Evolutionary conservation across 192 early-diverging fungal species (phyloP).

Genomic region (Backusella macrospora): DNA sequence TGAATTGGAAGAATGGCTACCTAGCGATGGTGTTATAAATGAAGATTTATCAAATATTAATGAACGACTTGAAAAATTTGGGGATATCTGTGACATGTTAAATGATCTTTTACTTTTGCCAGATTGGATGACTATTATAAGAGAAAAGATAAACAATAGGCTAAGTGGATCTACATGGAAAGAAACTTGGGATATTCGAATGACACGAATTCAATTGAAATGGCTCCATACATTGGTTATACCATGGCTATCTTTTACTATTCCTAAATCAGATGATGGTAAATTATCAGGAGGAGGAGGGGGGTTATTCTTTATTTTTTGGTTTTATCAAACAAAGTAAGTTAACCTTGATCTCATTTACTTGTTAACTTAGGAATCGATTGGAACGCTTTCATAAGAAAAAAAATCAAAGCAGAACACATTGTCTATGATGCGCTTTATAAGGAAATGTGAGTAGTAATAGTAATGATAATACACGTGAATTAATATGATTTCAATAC

Average conservation of each 20-base stretch:
- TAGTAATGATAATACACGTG: too few species aligned
- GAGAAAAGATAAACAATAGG: neutral
- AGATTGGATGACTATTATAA: conserved; percentile 6
- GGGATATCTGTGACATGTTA: neutral
- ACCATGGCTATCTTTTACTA: conserved; percentile 26
- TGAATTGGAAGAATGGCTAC: neutral
- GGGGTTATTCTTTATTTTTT: too few species aligned
- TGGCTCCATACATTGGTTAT: conserved; percentile 17
- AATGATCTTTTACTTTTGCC: neutral
- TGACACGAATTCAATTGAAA: conserved; percentile 1
- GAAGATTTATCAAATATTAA: neutral
- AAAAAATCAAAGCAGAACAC: conserved; percentile 26
- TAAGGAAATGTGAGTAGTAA: conserved; percentile 3
- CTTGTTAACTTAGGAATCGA: neutral
- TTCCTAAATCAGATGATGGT: neutral
- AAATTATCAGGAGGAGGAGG: neutral
- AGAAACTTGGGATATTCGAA: neutral
- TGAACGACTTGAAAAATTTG: neutral
- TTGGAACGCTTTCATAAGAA: conserved; percentile 19
- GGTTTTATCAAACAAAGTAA: too few species aligned
- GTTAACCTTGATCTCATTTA: too few species aligned
- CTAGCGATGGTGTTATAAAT: neutral
- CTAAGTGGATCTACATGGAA: neutral
- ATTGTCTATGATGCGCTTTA: conserved; percentile 19
- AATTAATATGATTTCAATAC: too few species aligned